Evolutionary conservation across 768 basidiomycete genomes (phyloP).

Genomic region (Mycena galericulata): DNA sequence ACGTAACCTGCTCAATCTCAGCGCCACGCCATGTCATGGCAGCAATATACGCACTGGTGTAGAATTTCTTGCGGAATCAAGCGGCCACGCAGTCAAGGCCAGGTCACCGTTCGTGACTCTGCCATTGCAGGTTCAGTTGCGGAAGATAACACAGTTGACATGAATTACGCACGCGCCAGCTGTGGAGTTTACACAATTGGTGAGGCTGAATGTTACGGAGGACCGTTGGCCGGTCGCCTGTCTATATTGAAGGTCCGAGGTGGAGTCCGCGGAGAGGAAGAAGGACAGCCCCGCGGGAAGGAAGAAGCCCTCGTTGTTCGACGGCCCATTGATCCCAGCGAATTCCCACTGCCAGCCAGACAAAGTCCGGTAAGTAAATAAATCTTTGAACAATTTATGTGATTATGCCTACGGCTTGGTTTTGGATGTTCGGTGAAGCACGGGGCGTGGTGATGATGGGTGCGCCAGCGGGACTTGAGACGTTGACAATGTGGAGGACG

Average conservation of each 20-base stretch:
- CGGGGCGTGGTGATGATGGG: slow-evolving; percentile 6
- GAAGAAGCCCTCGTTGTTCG: background rate
- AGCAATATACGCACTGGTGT: slow-evolving; percentile 11
- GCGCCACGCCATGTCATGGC: background rate
- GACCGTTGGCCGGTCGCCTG: background rate
- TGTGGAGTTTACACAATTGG: slow-evolving; percentile 4
- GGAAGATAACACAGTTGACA: background rate
- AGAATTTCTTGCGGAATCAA: slow-evolving; percentile 4
- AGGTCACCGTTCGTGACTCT: background rate
- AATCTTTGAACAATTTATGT: background rate
- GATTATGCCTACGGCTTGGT: background rate
- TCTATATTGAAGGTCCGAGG: slow-evolving; percentile 6
- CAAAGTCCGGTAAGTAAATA: background rate
- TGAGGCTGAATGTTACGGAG: background rate
- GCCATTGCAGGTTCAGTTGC: slow-evolving; percentile 3
- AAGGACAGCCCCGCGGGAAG: background rate
- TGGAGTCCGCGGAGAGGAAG: slow-evolving; percentile 3
- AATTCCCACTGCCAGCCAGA: slow-evolving; percentile 6
- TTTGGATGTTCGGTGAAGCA: slow-evolving; percentile 4
- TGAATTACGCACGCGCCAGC: slow-evolving; percentile 7
- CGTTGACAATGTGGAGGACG: slow-evolving; percentile 3
- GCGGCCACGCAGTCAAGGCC: slow-evolving; percentile 6
- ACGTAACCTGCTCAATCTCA: slow-evolving; percentile 2
- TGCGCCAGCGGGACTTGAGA: background rate
- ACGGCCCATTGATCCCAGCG: slow-evolving; percentile 4